Evolutionary conservation across 2,329 filamentous ascomycete species (phyloP), one percentile per base, ranked within the genome.

Genomic region (Aureobasidium zeae): DNA sequence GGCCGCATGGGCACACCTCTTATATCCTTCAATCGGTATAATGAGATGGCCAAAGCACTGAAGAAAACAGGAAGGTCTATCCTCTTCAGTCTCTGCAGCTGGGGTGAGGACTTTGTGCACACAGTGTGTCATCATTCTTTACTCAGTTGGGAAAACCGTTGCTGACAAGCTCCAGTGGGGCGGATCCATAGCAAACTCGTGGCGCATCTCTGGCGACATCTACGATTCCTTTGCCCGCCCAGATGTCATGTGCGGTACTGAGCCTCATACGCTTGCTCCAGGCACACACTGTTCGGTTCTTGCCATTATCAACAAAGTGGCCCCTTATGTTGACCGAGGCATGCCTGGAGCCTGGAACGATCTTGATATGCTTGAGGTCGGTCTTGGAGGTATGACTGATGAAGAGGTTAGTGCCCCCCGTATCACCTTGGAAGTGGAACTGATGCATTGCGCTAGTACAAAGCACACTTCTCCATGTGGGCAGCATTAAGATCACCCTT

Each of bases 261-360:
- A 63, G 19, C 65, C 61, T 3, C 57, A 65, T 22, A 71, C 69
- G 51, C 52, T 58, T 15, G 59, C 62, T 35, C 66, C 68, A 0
- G 69, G 69, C 1, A 70, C 64, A 47, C 65, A 70, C 44, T 72
- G 69, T 58, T 65, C 61, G 9, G 59, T 70, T 16, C 64, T 71
- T 59, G 71, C 71, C 46, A 71, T 72, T 26, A 52, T 72, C 7
- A 69, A 69, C 52, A 72, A 71, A 53, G 66, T 68, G 46, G 62
- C 63, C 0, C 57, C 63, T 3, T 64, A 67, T 41, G 55, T 56
- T 7, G 59, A 62, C 13, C 64, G 67, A 34, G 61, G 59, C 2
- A 62, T 62, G 48, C 57, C 63, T 4, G 67, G 68, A 5, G 66
- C 62, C 31, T 71, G 66, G 59, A 70, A 70, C 51, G 69, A 72